Conservation (phyloP, 257 asterid species). For the Nicotiana paniculata region DNA sequence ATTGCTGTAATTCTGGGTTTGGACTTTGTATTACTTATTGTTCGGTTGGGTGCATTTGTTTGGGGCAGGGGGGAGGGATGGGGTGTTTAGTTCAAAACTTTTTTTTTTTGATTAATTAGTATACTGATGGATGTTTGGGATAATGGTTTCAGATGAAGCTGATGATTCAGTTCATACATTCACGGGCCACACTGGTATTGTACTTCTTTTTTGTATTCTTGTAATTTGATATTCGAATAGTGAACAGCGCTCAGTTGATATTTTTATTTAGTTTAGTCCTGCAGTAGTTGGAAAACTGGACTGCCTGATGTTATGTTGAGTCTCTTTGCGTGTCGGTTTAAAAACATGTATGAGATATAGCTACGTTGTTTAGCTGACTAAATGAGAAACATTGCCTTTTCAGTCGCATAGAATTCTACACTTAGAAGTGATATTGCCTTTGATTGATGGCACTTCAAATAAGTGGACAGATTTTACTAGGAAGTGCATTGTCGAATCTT, state of each 20-base stretch:
- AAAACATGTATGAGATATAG: too few relatives aligned
- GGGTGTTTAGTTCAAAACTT: not conserved
- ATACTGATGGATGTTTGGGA: slow-evolving; percentile 4
- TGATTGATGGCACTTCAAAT: not conserved
- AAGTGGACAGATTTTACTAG: not conserved
- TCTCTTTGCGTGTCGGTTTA: too few relatives aligned
- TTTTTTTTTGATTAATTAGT: not conserved
- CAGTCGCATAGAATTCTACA: not conserved
- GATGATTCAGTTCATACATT: slow-evolving; percentile 86
- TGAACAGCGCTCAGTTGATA: not conserved
- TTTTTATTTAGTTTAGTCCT: not conserved
- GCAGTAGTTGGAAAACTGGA: too few relatives aligned
- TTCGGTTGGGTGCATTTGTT: not conserved
- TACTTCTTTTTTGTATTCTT: not conserved
- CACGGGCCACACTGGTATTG: slow-evolving; percentile 78
- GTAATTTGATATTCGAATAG: not conserved
- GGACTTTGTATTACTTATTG: too few relatives aligned
- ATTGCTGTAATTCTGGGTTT: too few relatives aligned
- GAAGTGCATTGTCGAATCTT: not conserved
- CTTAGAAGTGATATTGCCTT: not conserved
- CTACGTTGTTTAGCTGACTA: too few relatives aligned
- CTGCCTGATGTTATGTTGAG: too few relatives aligned
- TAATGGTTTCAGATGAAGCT: slow-evolving; percentile 52
- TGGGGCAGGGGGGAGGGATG: not conserved
- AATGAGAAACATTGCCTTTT: not conserved